Percentiles rank a stretch among this genome's conserved stretches.
phyloP scores from a whole-genome alignment of 1,284 basidiomycete genomes.

The Sporisorium graminicola region DNA sequence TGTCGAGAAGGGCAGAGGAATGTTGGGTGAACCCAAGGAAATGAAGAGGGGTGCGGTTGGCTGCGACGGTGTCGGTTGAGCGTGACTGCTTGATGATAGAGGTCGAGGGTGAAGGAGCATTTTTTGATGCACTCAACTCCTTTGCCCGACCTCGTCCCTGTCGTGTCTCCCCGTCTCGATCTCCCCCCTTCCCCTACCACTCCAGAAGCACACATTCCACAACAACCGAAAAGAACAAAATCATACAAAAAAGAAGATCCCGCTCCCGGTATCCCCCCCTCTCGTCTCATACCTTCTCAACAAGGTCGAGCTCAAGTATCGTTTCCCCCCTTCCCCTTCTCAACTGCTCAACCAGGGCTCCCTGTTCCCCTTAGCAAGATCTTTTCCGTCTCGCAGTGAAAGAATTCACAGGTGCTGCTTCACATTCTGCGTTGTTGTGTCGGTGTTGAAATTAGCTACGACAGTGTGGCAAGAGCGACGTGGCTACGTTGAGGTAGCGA shows the following conservation, averaged over 20 bases:
- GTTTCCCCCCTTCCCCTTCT: neutral
- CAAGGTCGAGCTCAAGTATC: constrained; percentile 5
- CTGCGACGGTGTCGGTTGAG: constrained; percentile 61
- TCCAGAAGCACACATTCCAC: constrained; percentile 9
- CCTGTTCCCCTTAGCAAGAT: neutral
- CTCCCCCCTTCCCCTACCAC: neutral
- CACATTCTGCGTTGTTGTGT: neutral
- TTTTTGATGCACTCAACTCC: neutral
- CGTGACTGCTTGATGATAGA: neutral
- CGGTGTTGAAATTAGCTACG: neutral
- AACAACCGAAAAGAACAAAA: constrained; percentile 1
- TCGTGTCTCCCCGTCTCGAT: neutral
- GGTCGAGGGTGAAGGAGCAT: too few species aligned
- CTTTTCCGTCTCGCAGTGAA: neutral
- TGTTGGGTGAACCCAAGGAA: constrained; percentile 36
- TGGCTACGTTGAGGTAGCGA: constrained; percentile 19
- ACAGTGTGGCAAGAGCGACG: neutral
- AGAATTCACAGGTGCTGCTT: constrained; percentile 4
- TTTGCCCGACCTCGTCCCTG: neutral
- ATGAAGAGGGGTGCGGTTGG: constrained; percentile 58
- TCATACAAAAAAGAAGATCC: neutral
- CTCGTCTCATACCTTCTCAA: constrained; percentile 5
- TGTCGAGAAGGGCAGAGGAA: constrained; percentile 48
- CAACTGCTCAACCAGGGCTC: constrained; percentile 23
- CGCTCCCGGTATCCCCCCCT: neutral